A percentile compares a stretch with the other conserved stretches of the same genome.
Evolutionary conservation across 2,329 filamentous ascomycete genomes (phyloP).

Genomic region (Blumeriella jaapii): DNA sequence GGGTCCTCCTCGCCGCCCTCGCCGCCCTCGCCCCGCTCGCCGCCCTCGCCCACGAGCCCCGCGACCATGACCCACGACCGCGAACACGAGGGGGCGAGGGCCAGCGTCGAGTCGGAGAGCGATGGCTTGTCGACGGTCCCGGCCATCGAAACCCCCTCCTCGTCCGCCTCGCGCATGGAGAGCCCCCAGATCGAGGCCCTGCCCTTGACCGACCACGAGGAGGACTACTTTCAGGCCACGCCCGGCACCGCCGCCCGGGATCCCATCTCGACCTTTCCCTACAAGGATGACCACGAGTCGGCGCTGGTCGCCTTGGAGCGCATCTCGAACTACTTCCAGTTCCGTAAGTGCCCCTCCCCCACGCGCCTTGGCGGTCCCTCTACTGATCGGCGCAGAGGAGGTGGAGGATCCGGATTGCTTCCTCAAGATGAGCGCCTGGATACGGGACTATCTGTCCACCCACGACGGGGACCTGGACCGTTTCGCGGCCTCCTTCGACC

Average conservation of each 20-base stretch:
- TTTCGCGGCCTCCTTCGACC: constrained; percentile 33
- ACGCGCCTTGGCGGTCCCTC: constrained; percentile 15
- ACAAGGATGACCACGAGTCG: constrained; percentile 14
- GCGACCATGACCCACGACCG: constrained; percentile 20
- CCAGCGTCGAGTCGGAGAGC: constrained; percentile 25
- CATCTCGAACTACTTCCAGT: constrained; percentile 27
- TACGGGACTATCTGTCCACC: constrained; percentile 36
- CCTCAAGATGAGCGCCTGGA: constrained; percentile 37
- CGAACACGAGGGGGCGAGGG: constrained; percentile 15
- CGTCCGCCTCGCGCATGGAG: constrained; percentile 21
- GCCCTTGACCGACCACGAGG: constrained; percentile 21
- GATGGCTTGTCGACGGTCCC: constrained; percentile 23
- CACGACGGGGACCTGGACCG: constrained; percentile 25
- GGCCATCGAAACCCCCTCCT: constrained; percentile 24
- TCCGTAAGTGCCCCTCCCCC: constrained; percentile 29
- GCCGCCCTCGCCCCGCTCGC: constrained; percentile 34
- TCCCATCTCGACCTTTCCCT: constrained; percentile 38
- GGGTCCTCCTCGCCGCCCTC: constrained; percentile 35
- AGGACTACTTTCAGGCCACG: constrained; percentile 20
- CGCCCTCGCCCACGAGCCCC: constrained; percentile 31
- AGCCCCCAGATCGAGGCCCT: constrained; percentile 27
- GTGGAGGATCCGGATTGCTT: constrained; percentile 35
- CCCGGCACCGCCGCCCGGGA: constrained; percentile 27
- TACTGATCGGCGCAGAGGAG: constrained; percentile 30
- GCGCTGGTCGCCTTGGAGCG: constrained; percentile 15